phyloP scores from a whole-genome alignment of 305 asterid species.

The Fraxinus greggii region DNA sequence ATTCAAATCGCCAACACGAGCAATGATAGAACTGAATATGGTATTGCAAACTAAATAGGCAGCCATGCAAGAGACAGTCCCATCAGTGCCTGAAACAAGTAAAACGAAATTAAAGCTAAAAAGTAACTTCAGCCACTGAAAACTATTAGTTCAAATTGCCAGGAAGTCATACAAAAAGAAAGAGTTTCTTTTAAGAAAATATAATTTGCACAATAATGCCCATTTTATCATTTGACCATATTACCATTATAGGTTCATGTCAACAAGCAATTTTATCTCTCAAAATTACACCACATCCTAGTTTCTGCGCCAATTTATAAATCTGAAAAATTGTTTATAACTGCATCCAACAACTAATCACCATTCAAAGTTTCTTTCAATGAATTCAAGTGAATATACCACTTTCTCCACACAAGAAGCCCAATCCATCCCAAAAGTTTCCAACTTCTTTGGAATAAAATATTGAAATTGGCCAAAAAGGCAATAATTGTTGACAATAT shows the following conservation, averaged over 20 bases:
- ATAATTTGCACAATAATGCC: neutral
- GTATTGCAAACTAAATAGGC: slow-evolving; percentile 78
- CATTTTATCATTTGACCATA: neutral
- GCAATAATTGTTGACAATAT: neutral
- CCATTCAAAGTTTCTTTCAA: neutral
- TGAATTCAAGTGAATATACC: neutral
- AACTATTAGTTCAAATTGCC: slow-evolving; percentile 7
- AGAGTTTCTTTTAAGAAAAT: neutral
- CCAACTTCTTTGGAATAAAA: neutral
- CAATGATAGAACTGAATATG: slow-evolving; percentile 60
- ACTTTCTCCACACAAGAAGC: neutral
- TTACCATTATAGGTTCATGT: neutral
- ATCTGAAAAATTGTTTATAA: neutral
- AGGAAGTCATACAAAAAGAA: neutral
- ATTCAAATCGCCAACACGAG: slow-evolving; percentile 68
- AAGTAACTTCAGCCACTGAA: slow-evolving; percentile 15
- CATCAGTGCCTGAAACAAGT: slow-evolving; percentile 71
- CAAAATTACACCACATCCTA: neutral
- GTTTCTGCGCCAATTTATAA: neutral
- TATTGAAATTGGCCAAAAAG: neutral
- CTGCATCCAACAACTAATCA: neutral
- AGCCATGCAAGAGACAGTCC: slow-evolving; percentile 83
- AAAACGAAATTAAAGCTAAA: slow-evolving; percentile 22
- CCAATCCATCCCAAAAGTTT: neutral
- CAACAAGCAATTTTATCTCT: neutral